Conservation (phyloP, 2,329 filamentous ascomycete genomes). For the Sporothrix schenckii region DNA sequence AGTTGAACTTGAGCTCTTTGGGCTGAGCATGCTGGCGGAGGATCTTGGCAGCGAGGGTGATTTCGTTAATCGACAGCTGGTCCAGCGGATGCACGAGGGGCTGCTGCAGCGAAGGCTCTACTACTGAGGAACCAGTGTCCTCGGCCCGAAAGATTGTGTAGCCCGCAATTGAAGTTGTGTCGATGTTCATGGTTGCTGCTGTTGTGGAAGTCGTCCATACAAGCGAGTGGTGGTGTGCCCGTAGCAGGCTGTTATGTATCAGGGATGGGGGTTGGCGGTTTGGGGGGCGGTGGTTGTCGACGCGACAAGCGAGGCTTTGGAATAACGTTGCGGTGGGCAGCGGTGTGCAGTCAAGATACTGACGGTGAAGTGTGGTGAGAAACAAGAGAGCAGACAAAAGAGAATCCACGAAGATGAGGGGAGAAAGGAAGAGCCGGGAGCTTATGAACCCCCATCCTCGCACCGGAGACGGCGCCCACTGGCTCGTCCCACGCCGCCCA, state of each 20-base stretch:
- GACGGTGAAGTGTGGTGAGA: conserved; percentile 10
- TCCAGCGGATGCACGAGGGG: conserved; percentile 49
- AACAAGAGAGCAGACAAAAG: neutral
- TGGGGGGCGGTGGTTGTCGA: conserved; percentile 5
- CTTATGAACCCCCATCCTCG: conserved; percentile 18
- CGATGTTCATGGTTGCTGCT: conserved; percentile 45
- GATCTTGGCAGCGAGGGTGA: conserved; percentile 61
- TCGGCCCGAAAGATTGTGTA: conserved; percentile 53
- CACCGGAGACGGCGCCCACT: too few species aligned
- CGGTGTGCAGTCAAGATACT: neutral
- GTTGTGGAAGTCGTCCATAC: conserved; percentile 36
- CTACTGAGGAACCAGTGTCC: conserved; percentile 45
- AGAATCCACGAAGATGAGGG: neutral
- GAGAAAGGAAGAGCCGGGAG: conserved; percentile 1
- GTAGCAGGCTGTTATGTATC: neutral
- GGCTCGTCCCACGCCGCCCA: neutral
- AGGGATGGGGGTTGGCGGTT: neutral
- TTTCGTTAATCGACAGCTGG: conserved; percentile 59
- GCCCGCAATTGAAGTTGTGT: conserved; percentile 50
- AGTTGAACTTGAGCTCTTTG: conserved; percentile 78
- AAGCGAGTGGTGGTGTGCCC: conserved; percentile 29
- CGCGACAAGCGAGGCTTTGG: conserved; percentile 1
- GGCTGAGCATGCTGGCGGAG: conserved; percentile 70
- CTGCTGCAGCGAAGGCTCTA: conserved; percentile 39
- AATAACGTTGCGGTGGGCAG: neutral